phyloP scores from a whole-genome alignment of 2,329 filamentous ascomycete genomes.

The Botrytis galanthina region DNA sequence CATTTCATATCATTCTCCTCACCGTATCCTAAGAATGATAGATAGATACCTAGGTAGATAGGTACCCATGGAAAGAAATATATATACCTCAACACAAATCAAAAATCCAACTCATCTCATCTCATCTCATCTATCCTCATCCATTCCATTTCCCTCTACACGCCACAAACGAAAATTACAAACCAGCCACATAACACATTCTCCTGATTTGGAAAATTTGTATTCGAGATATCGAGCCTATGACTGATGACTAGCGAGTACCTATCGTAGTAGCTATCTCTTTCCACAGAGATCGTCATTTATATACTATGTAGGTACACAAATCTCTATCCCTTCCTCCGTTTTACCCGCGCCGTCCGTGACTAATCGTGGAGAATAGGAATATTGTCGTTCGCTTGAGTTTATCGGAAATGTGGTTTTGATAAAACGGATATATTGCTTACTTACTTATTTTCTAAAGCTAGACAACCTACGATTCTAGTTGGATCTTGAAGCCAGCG shows the following conservation, averaged over 20 bases:
- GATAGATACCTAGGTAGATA: background rate
- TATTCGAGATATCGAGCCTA: background rate
- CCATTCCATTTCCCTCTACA: background rate
- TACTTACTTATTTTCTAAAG: background rate
- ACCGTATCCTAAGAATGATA: background rate
- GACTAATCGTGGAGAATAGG: background rate
- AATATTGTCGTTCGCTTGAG: background rate
- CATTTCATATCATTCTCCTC: background rate
- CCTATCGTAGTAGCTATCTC: background rate
- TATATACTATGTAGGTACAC: no score
- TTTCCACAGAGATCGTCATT: no score
- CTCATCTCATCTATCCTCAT: background rate
- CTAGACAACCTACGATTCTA: no score
- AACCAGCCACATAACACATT: background rate
- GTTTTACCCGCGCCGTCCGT: no score
- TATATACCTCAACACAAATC: background rate
- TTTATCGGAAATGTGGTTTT: background rate
- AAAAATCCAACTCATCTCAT: background rate
- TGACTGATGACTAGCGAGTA: no score
- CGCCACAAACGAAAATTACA: background rate
- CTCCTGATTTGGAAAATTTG: background rate
- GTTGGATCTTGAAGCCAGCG: no score
- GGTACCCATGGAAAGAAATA: background rate
- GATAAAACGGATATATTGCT: background rate
- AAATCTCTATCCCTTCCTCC: no score